Percentiles rank a stretch among this genome's conserved stretches.
Evolutionary conservation across 805 yeast genomes (phyloP).

Genomic region (Cyberlindnera mycetangii): DNA sequence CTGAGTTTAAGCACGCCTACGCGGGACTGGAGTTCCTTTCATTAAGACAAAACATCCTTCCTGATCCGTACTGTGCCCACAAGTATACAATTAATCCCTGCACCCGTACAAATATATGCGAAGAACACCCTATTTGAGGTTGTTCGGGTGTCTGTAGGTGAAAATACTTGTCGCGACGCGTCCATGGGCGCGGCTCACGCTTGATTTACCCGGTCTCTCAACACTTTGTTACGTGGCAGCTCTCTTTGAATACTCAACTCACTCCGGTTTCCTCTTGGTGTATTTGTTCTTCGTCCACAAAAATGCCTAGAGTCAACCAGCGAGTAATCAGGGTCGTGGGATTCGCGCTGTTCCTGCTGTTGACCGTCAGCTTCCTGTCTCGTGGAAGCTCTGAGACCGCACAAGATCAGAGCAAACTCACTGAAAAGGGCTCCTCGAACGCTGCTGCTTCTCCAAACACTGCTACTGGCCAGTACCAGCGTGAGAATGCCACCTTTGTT

Average conservation of each 20-base stretch:
- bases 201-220: too few species aligned
- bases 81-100: too few species aligned
- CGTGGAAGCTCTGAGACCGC: neutral
- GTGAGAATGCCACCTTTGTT: conserved; percentile 78
- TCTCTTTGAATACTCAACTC: neutral
- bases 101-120: too few species aligned
- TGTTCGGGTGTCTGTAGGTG: too few species aligned
- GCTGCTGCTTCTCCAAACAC: neutral
- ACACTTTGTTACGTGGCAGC: neutral
- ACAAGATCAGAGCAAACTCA: too few species aligned
- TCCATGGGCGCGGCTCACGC: too few species aligned
- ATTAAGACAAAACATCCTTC: too few species aligned
- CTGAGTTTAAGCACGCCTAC: too few species aligned
- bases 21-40: too few species aligned
- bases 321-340: neutral
- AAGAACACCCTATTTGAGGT: too few species aligned
- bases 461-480: conserved; percentile 24
- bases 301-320: neutral
- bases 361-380: neutral
- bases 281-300: neutral
- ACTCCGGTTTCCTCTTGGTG: neutral
- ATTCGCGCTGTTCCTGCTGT: neutral
- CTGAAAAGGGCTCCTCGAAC: neutral
- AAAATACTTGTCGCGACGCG: too few species aligned
- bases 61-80: too few species aligned